Base-by-base conservation (phyloP, 306 rosid species). In the Corylus avellana region DNA sequence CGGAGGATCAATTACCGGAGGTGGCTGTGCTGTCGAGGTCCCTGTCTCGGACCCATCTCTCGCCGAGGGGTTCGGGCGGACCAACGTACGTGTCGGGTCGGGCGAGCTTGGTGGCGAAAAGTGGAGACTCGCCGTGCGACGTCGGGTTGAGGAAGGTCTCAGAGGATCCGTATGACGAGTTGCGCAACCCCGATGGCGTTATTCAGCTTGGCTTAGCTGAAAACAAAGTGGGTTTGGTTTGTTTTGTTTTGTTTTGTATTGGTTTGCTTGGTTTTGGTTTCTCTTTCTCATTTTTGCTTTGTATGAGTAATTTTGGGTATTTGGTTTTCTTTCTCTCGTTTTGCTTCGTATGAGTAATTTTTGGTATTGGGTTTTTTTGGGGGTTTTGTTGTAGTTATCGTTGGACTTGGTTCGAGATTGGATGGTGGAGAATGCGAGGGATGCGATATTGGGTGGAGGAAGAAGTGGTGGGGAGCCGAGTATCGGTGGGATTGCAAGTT, bases 321-420 rank as follows among this genome's bases (percentile, higher is more conserved):
- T 59, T 74, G 13, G 25, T 8, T 75, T 42, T 58, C 11, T 27
- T 44, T 71, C 69, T 71, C 69, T 76, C 58, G 17, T 0, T 5
- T 53, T 13, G 72, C 39, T 59, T 44, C 49, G 14, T 27, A 58
- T 44, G n/a, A 14, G 58, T 39, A 39, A 9, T 48, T 75, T 73
- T 53, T 16, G 8, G 12, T 47, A 2, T 7, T 29, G 42, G 20
- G 6, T 22, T 13, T 10, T 12, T 8, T 22, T 87, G 72, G 18
- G 42, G 20, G 6, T 22, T 18, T 10, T 12, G 10, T 22, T 88
- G 70, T 75, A 93, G 97, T n/a, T 93, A 16, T 85, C 88, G 20
- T 27, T 83, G 85, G 98, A 91, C 79, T 82, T 90, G 83, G 86
- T 93, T 83, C 77, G 81, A 79, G 87, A 86, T 73, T 93, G 98